Evolutionary conservation across 805 yeast species (phyloP).

Genomic region (Lachancea waltii): DNA sequence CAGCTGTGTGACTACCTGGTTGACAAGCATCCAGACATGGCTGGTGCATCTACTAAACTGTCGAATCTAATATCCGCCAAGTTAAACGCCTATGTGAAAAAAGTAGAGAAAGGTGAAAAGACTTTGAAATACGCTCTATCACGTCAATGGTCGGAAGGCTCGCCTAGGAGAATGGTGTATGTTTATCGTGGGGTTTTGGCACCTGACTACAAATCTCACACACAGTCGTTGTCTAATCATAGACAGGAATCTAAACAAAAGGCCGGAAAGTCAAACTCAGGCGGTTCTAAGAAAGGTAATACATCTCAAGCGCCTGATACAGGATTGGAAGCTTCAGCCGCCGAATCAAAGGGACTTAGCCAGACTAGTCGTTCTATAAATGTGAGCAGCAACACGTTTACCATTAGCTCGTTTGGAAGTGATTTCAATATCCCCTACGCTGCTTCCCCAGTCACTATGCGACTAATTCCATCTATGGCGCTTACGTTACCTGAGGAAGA

Average conservation of each 20-base stretch:
- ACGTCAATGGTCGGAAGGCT: constrained; percentile 87
- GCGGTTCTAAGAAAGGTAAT: constrained; percentile 8
- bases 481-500: neutral
- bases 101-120: constrained; percentile 78
- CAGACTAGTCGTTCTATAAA: constrained; percentile 4
- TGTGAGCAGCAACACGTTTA: constrained; percentile 6
- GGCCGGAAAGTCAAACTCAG: constrained; percentile 7
- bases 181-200: constrained; percentile 75
- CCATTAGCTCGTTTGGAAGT: constrained; percentile 9
- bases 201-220: constrained; percentile 68
- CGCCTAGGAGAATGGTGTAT: constrained; percentile 84
- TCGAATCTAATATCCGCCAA: constrained; percentile 78
- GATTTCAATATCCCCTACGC: constrained; percentile 54
- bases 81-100: constrained; percentile 75
- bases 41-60: constrained; percentile 70
- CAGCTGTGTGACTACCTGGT: constrained; percentile 73
- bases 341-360: constrained; percentile 22
- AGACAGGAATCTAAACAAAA: constrained; percentile 5
- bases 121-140: constrained; percentile 66
- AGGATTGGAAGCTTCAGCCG: constrained; percentile 21
- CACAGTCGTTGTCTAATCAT: constrained; percentile 42
- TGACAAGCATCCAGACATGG: constrained; percentile 78
- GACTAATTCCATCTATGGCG: constrained; percentile 26
- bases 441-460: constrained; percentile 74
- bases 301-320: constrained; percentile 10